Evolutionary conservation across 2,329 filamentous ascomycete species (phyloP), one percentile per base, ranked within the genome.

Genomic region (Geosmithia morbida): DNA sequence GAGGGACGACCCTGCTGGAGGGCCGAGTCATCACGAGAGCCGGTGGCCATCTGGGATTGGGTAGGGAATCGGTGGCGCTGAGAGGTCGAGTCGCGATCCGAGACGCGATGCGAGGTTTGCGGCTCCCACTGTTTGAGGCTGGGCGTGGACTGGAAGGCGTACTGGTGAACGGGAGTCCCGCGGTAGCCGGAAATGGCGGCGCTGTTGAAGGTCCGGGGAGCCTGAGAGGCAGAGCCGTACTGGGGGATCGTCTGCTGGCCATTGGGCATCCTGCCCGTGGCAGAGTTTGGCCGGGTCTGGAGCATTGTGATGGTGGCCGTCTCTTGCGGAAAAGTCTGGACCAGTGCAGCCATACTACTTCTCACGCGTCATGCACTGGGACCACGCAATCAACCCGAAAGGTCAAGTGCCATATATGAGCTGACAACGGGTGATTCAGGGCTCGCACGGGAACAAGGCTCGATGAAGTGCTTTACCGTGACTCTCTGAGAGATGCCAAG

Each of bases 301-400:
- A 89, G 79, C 75, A 88, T 83, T 53, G 81, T 81, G 57, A 81
- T 74, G 55, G 83, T 81, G 64, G 74, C 73, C 59, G 81, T 79
- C 66, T 87, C 83, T 68, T 86, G 82, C 58, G 85, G 78, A 61
- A 85, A 85, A 51, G 83, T 79, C 69, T 90, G 86, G 60, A 89
- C 83, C 71, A 90, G 74, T 65, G 85, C 84, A 71, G 85, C 85
- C 86, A 92, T 90, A 64, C 62, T 83, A 40, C 16, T 30, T 7
- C 13, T 33, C 22, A 7, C 41, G 5, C 19, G 33, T 16, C 19
- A 22, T 22, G 41, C 19, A 26, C 19, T 43, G 18, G 18, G 6
- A 14, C 18, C 26, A 43, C 13, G 19, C 19, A 14, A 14, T 16
- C 41, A 22, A 22, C 20, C 41, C 18, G 8, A 43, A 19, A 19